Base-by-base conservation (phyloP, 2,329 filamentous ascomycete species). In the Acrodontium crateriforme region DNA sequence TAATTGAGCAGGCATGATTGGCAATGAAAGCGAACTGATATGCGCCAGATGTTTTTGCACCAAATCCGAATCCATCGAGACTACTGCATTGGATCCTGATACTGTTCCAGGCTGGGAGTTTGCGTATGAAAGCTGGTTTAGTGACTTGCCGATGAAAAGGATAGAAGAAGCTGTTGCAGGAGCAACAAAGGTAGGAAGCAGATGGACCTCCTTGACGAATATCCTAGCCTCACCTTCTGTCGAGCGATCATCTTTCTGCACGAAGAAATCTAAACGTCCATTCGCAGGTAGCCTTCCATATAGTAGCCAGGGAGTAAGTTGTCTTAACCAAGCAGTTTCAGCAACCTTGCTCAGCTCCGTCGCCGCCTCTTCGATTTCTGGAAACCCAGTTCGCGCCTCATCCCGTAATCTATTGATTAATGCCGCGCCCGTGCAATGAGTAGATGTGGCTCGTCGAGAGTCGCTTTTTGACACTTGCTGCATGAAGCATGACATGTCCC, bases 241-340 rank as follows among this genome's bases (percentile, higher is more conserved):
- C 18, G 26, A 28, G n/a, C n/a, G n/a, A n/a, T n/a, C n/a, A 9
- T 42, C 40, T 7, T 28, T 16, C 15, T 54, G 45, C 12, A 95
- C 71, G 49, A 93, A 93, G 50, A 95, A 95, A 54, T 95, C 87
- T n/a, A 70, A 66, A 4, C 66, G 69, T 3, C 82, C 83, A 49
- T 81, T 75, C 9, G 67, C 68, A 1, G 87, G 85, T 32, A 93
- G 57, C 27, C 78, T 73, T 4, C 89, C 89, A 51, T 93, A 91
- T 9, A 95, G 57, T 6, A 95, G 67, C 87, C 87, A 98, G 15
- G 80, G 79, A 3, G 83, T 80, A 8, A 91, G 66, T 48, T 93
- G 84, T 52, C 83, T 80, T 47, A 95, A 60, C 89, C 89, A 98
- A 6, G 85, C 79, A 16, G 71, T 78, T 57, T 98, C 87, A 0